Evolutionary conservation across 2,329 filamentous ascomycete genomes (phyloP), one percentile per base, ranked within the genome.

Genomic region (Penicillium capsulatum): DNA sequence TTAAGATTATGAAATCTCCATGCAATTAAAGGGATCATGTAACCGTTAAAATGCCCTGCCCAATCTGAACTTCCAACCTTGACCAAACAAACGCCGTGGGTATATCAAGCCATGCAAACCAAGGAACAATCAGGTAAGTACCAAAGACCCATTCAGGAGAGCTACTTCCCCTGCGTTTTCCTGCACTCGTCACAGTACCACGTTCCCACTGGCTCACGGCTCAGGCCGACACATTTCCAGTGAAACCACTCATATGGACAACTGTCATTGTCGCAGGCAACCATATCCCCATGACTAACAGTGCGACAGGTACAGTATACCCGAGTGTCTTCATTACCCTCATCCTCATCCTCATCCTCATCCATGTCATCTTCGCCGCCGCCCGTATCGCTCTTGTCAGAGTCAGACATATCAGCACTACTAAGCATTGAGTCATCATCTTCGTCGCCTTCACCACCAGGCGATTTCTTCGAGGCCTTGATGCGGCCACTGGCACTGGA

Each of bases 161-260:
- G 42, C 41, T 50, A 67, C 44, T 65, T 65, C 15, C 60, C 61
- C 39, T 68, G 51, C 31, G 58, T 69, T 38, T 61, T 63, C 43
- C 66, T 55, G 56, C 75, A 79, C 46, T 74, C 71, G 30, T 69
- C 68, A 58, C 75, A 79, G 57, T 70, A 78, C 75, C 75, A 79
- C 34, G 73, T 75, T 43, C 76, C 74, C 33, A 70, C 69, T 1
- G 80, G 80, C 50, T 79, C 75, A 51, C 75, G 74, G 30, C 73
- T 77, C 53, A 83, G 65, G 14, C 77, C 76, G 36, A 81, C 77
- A 52, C 80, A 83, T 28, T 73, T 76, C 60, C 81, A 72, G 67
- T 83, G 80, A 61, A 83, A 83, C 80, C 80, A 83, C 58, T 83
- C 79, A 47, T 77, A 74, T 9, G 75, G 72, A 63, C 80, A 83